phyloP scores from a whole-genome alignment of 2,329 filamentous ascomycete genomes.

The Chalaropsis ovoidea region DNA sequence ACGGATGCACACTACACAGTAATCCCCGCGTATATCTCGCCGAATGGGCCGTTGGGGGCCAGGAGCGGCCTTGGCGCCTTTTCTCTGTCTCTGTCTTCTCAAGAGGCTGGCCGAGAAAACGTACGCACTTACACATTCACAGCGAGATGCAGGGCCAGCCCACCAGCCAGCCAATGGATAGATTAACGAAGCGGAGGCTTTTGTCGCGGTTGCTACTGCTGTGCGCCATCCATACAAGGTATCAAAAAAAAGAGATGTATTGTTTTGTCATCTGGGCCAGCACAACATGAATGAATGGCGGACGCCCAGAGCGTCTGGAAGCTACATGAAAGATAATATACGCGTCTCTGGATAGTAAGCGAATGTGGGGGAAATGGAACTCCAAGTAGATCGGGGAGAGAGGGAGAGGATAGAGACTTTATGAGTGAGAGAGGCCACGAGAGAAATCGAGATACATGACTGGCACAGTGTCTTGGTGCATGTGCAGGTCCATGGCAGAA shows the following conservation, averaged over 20 bases:
- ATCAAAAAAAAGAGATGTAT: not conserved
- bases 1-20: not conserved
- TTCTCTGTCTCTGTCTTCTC: not conserved
- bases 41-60: not conserved
- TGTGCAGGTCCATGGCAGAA: not conserved
- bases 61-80: not conserved
- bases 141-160: no score
- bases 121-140: no score
- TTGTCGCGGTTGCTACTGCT: no score
- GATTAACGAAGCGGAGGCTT: no score
- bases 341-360: not conserved
- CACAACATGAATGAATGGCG: not conserved
- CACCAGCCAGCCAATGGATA: no score
- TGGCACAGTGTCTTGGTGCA: not conserved
- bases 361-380: not conserved
- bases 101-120: not conserved
- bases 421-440: not conserved
- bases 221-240: not conserved
- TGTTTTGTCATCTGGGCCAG: slow-evolving; percentile 3
- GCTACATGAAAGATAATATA: slow-evolving; percentile 9
- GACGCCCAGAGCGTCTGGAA: not conserved
- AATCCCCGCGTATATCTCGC: not conserved
- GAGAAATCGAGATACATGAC: slow-evolving; percentile 11
- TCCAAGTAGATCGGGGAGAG: not conserved
- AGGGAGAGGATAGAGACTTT: not conserved